Evolutionary conservation across 352 stramenopile genomes (phyloP).

Genomic region (Phytophthora hybrid): DNA sequence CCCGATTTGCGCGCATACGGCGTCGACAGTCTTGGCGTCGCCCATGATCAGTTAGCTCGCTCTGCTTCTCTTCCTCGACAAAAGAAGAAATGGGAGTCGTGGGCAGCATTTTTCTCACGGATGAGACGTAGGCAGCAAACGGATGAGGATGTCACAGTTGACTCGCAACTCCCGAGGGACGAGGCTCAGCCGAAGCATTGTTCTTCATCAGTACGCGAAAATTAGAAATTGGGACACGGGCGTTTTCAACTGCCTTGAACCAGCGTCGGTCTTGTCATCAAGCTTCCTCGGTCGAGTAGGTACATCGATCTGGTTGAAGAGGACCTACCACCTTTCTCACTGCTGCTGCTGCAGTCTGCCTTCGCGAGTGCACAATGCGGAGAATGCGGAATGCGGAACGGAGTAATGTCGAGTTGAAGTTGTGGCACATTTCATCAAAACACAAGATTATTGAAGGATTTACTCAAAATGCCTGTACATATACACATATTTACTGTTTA

Average conservation of each 20-base stretch:
- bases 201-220: slow-evolving; percentile 4
- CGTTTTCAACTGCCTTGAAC: neutral
- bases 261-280: neutral
- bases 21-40: slow-evolving; percentile 29
- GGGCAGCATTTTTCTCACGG: neutral
- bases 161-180: neutral
- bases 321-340: no score
- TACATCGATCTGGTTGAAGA: no score
- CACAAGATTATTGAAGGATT: no score
- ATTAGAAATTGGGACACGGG: slow-evolving; percentile 5
- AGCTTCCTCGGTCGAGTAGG: no score
- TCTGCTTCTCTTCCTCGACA: slow-evolving; percentile 2
- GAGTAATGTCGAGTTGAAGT: no score
- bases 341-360: no score
- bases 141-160: no score
- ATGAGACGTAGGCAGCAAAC: slow-evolving; percentile 34
- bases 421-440: no score
- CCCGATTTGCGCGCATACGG: slow-evolving; percentile 36
- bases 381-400: no score
- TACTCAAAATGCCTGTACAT: no score
- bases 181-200: slow-evolving; percentile 9
- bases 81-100: slow-evolving; percentile 33
- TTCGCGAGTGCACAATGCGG: no score
- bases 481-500: no score
- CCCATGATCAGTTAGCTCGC: slow-evolving; percentile 21